Evolutionary conservation across 1,139 yeast genomes (phyloP), one percentile per base, ranked within the genome.

Genomic region (Wickerhamomyces sp.): DNA sequence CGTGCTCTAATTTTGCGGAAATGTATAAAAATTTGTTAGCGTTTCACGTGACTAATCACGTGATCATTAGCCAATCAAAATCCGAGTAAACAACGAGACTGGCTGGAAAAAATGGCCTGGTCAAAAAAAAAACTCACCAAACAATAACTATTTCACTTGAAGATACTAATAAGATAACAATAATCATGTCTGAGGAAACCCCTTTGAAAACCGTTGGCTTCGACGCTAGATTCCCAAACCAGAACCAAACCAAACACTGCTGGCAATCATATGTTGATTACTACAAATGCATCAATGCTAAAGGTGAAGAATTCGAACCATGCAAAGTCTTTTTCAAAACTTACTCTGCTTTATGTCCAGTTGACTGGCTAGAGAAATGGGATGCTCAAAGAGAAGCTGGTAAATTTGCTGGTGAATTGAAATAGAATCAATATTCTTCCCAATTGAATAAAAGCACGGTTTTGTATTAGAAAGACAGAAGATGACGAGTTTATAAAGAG

Each of bases 271-370:
- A 90, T 74, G 88, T 92, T 60, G 98, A 92, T 70, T 92, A 90
- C 81, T 92, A 86, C 83, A 90, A 89, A 71, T 92, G 98, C 74
- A 79, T 92, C 65, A 84, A 81, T 61, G 89, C 90, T 55, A 90
- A 90, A 74, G 98, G 98, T 63, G 97, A 92, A 71, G 97, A 90
- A 51, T 92, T 92, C 62, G 96, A 90, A 60, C 97, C 97, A 61
- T 92, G 98, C 71, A 78, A 89, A 70, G 89, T 87, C 55, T 92
- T 92, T 74, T 87, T 79, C 81, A 84, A 81, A 70, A 87, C 97
- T 44, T 92, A 76, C 76, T 78, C 84, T 56, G 78, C 97, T 28
- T 75, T 92, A 64, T 92, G 98, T 71, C 98, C 98, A 47, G 74
- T 78, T 41, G 82, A 82, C 59, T 89, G 97, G 97, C 77, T 85